phyloP scores from a whole-genome alignment of 768 basidiomycete species.

The Tricholoma furcatifolium region DNA sequence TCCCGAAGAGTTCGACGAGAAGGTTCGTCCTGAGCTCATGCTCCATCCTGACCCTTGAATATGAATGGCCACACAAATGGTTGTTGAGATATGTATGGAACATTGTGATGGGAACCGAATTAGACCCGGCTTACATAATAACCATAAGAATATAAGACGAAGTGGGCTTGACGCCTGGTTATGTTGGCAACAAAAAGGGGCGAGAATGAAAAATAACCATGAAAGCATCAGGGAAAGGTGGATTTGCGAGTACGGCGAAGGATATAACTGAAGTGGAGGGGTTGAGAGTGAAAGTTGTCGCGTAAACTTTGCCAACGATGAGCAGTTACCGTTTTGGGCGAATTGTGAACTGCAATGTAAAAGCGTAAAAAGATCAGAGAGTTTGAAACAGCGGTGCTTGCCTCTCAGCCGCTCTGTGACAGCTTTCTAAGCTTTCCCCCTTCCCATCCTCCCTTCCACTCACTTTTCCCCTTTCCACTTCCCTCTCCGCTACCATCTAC shows the following conservation, averaged over 20 bases:
- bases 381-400: slow-evolving; percentile 28
- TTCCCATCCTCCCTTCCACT: slow-evolving; percentile 15
- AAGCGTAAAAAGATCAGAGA: slow-evolving; percentile 31
- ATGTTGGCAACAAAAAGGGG: slow-evolving; percentile 3
- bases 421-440: slow-evolving; percentile 20
- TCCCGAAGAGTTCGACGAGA: slow-evolving; percentile 89
- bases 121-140: slow-evolving; percentile 14
- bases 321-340: slow-evolving; percentile 24
- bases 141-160: slow-evolving; percentile 6
- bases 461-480: slow-evolving; percentile 14
- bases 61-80: slow-evolving; percentile 9
- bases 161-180: not conserved
- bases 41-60: slow-evolving; percentile 52
- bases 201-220: slow-evolving; percentile 12
- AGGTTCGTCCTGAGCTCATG: slow-evolving; percentile 93
- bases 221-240: slow-evolving; percentile 21
- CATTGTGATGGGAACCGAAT: slow-evolving; percentile 10
- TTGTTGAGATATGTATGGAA: slow-evolving; percentile 2
- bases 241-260: slow-evolving; percentile 11
- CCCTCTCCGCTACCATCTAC: slow-evolving; percentile 10
- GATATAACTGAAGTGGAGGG: not conserved
- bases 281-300: slow-evolving; percentile 8
- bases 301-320: slow-evolving; percentile 10
- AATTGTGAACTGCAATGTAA: slow-evolving; percentile 29
- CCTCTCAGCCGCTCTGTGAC: slow-evolving; percentile 21